These are phyloP conservation scores for Cercospora sp. DNA, from an alignment of 2,329 filamentous ascomycete genomes.

Conservation along the genomic window DNA sequence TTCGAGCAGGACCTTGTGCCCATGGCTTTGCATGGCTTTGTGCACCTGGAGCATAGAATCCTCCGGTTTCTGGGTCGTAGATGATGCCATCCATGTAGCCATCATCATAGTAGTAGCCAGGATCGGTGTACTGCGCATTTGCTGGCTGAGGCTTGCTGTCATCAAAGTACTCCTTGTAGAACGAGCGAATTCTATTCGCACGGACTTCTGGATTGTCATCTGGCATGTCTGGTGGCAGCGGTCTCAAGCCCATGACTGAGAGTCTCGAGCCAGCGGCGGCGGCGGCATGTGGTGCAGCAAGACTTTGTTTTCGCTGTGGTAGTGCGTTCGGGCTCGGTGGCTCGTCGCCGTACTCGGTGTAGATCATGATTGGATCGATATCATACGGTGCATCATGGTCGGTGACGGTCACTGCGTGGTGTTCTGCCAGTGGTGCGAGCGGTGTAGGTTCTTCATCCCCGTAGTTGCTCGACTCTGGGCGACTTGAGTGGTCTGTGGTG, in stretches of 20 bases:
- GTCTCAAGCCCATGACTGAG: constrained; percentile 66
- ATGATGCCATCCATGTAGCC: constrained; percentile 67
- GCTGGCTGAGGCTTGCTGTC: constrained; percentile 61
- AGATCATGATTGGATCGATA: constrained; percentile 31
- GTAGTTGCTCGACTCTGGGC: constrained; percentile 34
- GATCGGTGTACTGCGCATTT: constrained; percentile 46
- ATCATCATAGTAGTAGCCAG: constrained; percentile 58
- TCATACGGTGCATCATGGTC: constrained; percentile 32
- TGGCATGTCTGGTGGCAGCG: constrained; percentile 82
- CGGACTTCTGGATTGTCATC: constrained; percentile 90
- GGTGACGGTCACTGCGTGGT: constrained; percentile 24
- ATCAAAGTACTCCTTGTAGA: constrained; percentile 99
- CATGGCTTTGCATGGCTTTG: constrained; percentile 58
- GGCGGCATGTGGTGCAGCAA: constrained; percentile 15
- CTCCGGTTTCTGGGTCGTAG: constrained; percentile 59
- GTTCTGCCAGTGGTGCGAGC: constrained; percentile 12
- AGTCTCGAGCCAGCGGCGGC: constrained; percentile 41
- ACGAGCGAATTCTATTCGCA: constrained; percentile 94
- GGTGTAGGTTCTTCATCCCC: constrained; percentile 28
- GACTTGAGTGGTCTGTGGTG: constrained; percentile 20
- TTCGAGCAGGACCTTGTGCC: constrained; percentile 78
- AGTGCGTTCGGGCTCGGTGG: constrained; percentile 22
- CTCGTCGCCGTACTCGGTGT: constrained; percentile 28
- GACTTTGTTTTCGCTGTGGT: constrained; percentile 22
- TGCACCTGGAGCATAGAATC: constrained; percentile 57